Evolutionary conservation across 805 yeast genomes (phyloP).

Genomic region (Wickerhamomyces sydowiorum): DNA sequence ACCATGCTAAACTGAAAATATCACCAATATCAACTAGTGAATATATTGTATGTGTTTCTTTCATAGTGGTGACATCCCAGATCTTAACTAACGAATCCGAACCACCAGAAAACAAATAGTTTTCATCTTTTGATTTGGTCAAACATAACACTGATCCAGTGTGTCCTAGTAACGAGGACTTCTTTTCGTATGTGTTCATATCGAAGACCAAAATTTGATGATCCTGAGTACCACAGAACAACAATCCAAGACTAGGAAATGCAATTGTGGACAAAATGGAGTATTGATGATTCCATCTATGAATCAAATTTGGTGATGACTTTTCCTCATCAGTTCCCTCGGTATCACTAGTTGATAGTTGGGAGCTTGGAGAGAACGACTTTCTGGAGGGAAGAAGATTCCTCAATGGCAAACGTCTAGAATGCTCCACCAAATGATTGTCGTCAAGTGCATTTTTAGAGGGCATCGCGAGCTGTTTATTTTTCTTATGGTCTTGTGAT

Average conservation of each 20-base stretch:
- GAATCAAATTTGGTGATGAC: slow-evolving; percentile 35
- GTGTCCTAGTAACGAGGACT: slow-evolving; percentile 52
- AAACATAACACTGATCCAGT: slow-evolving; percentile 72
- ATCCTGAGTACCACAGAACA: slow-evolving; percentile 91
- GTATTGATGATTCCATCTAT: slow-evolving; percentile 70
- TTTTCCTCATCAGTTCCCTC: neutral
- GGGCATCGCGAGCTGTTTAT: neutral
- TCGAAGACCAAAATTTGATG: slow-evolving; percentile 72
- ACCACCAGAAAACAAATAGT: slow-evolving; percentile 74
- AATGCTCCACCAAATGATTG: slow-evolving; percentile 11
- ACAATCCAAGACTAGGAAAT: slow-evolving; percentile 47
- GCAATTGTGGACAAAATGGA: slow-evolving; percentile 70
- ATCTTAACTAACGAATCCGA: slow-evolving; percentile 85
- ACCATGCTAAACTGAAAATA: slow-evolving; percentile 77
- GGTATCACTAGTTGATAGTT: slow-evolving; percentile 1
- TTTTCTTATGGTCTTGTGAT: no score
- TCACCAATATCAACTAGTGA: slow-evolving; percentile 89
- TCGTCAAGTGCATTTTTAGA: slow-evolving; percentile 13
- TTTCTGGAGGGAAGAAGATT: slow-evolving; percentile 3
- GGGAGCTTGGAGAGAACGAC: slow-evolving; percentile 12
- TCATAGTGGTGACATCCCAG: slow-evolving; percentile 56
- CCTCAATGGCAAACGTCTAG: slow-evolving; percentile 15
- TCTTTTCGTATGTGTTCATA: slow-evolving; percentile 53
- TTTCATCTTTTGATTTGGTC: slow-evolving; percentile 45
- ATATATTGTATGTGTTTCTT: slow-evolving; percentile 67